Evolutionary conservation across 1,139 yeast genomes (phyloP), one percentile per base, ranked within the genome.

Genomic region (Fermentozyma sake): DNA sequence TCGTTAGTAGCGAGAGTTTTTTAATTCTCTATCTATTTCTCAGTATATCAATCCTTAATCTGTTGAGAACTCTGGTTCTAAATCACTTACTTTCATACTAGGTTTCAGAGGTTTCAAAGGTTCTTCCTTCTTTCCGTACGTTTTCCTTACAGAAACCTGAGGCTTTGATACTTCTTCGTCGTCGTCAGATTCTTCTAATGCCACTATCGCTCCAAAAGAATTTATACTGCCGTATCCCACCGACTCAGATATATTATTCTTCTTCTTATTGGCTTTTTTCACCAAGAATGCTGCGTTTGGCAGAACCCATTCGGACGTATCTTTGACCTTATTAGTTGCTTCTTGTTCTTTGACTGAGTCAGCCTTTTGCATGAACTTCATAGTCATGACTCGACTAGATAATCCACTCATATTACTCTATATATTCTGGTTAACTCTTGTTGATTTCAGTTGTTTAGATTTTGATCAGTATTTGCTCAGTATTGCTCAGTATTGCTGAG

Each of bases 381-480:
- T 80, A 67, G 76, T 78, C 72, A 76, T 58, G 43, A 80, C 79
- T 42, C 81, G 64, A 41, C 70, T 68, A n/a, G 86, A 78, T 41
- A 79, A 62, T 19, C 61, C 56, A 39, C 71, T 56, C 61, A 68
- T 69, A 23, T 7, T 31, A 29, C 15, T 3, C 16, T 8, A 8
- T 7, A 19, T 13, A 4, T 18, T 6, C 10, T 18, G 20, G 10
- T 3, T 4, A 8, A 6, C 17, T 4, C 16, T 8, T 9, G 12
- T 20, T 20, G 12, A 5, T 14, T 11, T 13, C 11, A 9, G 10
- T 12, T 16, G 7, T 12, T 6, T 6, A 12, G 14, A n/a, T n/a
- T n/a, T n/a, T n/a, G n/a, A n/a, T n/a, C n/a, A n/a, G n/a, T n/a
- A n/a, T n/a, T n/a, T n/a, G n/a, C n/a, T n/a, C n/a, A n/a, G n/a